Base-by-base conservation (phyloP, 1,284 basidiomycete genomes). In the Vanrija sp. region DNA sequence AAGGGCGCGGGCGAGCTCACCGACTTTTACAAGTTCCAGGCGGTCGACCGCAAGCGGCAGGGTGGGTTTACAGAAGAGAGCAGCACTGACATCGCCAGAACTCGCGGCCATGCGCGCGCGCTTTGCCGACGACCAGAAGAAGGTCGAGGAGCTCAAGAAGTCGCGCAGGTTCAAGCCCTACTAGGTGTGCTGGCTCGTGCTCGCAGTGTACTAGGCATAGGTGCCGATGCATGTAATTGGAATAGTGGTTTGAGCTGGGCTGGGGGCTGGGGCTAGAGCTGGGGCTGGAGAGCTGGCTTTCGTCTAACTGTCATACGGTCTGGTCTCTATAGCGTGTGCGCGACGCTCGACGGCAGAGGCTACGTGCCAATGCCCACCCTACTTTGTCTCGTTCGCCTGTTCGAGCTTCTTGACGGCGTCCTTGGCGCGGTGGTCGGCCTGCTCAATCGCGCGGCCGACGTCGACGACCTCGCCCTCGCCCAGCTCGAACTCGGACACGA, bases 91-190 rank as follows among this genome's bases (percentile, higher is more conserved):
- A 48, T 34, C 26, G 7, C 3, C 38, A 88, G 86, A 86, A 57
- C 78, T 91, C 48, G 81, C 91, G 69, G 83, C 90, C 59, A 78
- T 94, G 54, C 88, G 89, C 69, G 82, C 80, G 63, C 86, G 84
- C 64, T 94, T 90, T 82, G 88, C 91, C 66, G 83, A 84, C 64
- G 91, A 93, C 81, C 89, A 89, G 78, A 84, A 83, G n/a, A 89
- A 88, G 67, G 83, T 93, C 53, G 88, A 88, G 67, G 86, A 87
- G 67, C 78, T 92, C 66, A 91, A 88, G 75, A 82, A 84, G 50
- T 85, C 86, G 34, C 82, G 86, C 64, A 81, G 84, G 52, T 93
- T 90, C 83, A 91, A 84, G 72, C 90, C 90, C 14, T 94, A 94
- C 73, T 93, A 74, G 64, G 28, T 21, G 28, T 15, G 23, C 43